Evolutionary conservation across 805 yeast species (phyloP).

Genomic region (Candida bentonensis): DNA sequence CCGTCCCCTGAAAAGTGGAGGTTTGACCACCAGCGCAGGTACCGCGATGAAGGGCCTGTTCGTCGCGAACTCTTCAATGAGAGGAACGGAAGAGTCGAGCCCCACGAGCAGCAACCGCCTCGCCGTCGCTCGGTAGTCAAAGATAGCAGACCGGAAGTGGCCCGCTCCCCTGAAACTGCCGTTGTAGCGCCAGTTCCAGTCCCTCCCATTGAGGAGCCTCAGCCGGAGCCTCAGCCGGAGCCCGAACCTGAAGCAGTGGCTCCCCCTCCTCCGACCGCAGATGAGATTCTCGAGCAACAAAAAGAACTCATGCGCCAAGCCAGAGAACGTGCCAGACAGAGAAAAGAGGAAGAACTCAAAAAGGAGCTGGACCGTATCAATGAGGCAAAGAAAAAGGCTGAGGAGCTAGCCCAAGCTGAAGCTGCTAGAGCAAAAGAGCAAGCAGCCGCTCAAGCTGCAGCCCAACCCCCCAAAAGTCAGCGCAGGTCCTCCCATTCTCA

Average conservation of each 20-base stretch:
- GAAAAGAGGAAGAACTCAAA: constrained; percentile 1
- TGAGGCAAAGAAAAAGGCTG: not conserved
- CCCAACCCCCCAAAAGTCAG: too few species aligned
- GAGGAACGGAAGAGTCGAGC: not conserved
- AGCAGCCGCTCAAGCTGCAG: too few species aligned
- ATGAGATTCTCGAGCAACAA: not conserved
- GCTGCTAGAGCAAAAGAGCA: not conserved
- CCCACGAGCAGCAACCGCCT: too few species aligned
- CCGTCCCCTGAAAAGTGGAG: not conserved
- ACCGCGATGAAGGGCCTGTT: not conserved
- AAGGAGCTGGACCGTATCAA: not conserved
- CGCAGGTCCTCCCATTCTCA: too few species aligned
- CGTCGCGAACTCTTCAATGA: not conserved
- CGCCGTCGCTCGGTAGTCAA: too few species aligned
- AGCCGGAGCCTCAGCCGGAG: not conserved
- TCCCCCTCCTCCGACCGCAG: not conserved
- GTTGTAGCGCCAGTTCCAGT: too few species aligned
- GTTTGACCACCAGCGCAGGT: constrained; percentile 1
- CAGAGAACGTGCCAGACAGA: not conserved
- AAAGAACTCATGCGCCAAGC: not conserved
- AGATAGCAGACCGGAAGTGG: too few species aligned
- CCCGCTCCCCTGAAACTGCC: too few species aligned
- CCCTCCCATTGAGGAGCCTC: too few species aligned
- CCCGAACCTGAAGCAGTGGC: not conserved
- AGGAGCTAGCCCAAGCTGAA: not conserved